These are phyloP conservation scores for Geoglossum cookeanum DNA, from an alignment of 2,329 filamentous ascomycete species.

Conservation along the genomic window DNA sequence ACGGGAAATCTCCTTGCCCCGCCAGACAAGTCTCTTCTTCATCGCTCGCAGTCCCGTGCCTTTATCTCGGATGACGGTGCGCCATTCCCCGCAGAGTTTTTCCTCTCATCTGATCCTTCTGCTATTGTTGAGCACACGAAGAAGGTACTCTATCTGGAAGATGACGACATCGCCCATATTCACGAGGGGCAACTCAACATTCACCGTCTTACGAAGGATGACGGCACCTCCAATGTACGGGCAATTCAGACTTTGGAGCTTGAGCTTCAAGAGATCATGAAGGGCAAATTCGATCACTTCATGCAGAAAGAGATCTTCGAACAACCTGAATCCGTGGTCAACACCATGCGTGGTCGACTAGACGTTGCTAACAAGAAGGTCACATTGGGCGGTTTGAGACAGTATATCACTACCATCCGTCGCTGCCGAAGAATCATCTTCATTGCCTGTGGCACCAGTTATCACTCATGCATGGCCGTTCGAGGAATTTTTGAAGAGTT, in stretches of 20 bases:
- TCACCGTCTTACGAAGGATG: constrained; percentile 90
- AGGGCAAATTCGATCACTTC: constrained; percentile 99
- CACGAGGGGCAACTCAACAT: constrained; percentile 98
- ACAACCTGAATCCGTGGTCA: constrained; percentile 97
- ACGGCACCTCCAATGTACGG: constrained; percentile 90
- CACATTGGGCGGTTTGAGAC: constrained; percentile 84
- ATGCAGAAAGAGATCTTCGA: constrained; percentile 99
- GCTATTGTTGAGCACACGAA: constrained; percentile 99
- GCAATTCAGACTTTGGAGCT: constrained; percentile 97
- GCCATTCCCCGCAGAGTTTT: constrained; percentile 97
- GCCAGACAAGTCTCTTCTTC: constrained; percentile 91
- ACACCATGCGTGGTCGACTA: constrained; percentile 98
- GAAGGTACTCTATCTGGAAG: constrained; percentile 98
- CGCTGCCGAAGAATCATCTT: constrained; percentile 96
- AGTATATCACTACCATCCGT: constrained; percentile 92
- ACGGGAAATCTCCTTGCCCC: constrained; percentile 58
- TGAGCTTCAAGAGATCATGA: constrained; percentile 99
- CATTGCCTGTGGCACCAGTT: constrained; percentile 95
- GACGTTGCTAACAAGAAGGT: constrained; percentile 87
- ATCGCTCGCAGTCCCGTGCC: constrained; percentile 93
- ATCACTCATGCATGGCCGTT: constrained; percentile 98
- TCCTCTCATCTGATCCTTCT: constrained; percentile 94
- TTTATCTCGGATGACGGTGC: constrained; percentile 98
- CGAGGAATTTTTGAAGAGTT: constrained; percentile 95
- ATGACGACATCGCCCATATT: constrained; percentile 98